Base-by-base conservation (phyloP, 805 yeast species). In the Ogataea pignaliae region DNA sequence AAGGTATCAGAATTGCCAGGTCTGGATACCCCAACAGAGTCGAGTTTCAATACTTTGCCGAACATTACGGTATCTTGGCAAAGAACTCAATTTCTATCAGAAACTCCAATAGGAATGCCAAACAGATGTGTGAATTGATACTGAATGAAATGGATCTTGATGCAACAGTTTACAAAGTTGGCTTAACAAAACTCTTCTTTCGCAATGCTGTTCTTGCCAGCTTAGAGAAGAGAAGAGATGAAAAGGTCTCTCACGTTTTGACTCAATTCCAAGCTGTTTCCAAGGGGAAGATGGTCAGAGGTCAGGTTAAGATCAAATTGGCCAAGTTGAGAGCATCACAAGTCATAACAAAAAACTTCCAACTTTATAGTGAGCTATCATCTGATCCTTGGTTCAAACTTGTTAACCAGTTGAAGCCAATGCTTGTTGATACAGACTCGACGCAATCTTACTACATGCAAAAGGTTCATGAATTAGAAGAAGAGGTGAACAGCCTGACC, bases 21-120 rank as follows among this genome's bases (percentile, higher is more conserved):
- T 88, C 96, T 9, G 99, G 99, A 2, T 93, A 85, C 63, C 99
- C 99, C 5, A 93, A 93, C 64, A 78, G 97, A 52, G 79, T 91
- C 59, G 78, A 82, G 28, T 91, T 90, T 63, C 78, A 81, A 37
- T 91, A 88, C 39, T 93, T 93, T 66, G 78, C 76, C 41, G 73
- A 70, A 33, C 74, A 96, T 42, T 93, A 93, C 61, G 76, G 77
- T 29, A 76, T 90, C n/a, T 68, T 93, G 21, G 73, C 80, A 8
- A 68, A 72, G 13, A 74, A 75, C 38, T 65, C 70, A 34, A 36
- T 48, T 29, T 64, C 68, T 1, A 56, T 67, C 6, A 47, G 37
- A 11, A 58, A 57, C 15, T 75, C 51, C 29, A 50, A 50, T 37
- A 46, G 58, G 36, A 55, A 79, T 47, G 70, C 76, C 46, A 88